Base-by-base conservation (phyloP, 176 grass and related monocot species). In the Chloris gayana region DNA sequence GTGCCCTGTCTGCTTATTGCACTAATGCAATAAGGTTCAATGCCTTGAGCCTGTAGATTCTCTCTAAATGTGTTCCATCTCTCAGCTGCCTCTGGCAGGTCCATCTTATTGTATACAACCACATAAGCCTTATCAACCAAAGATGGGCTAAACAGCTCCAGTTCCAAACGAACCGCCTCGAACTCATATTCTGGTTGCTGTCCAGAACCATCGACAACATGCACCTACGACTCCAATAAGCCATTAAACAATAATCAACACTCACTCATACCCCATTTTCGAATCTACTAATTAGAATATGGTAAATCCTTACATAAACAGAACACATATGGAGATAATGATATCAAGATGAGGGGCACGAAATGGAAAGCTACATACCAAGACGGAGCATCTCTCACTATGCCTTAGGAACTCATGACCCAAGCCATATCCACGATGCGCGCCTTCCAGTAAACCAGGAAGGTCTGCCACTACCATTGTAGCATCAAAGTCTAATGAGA, bases 391-490 rank as follows among this genome's bases (percentile, higher is more conserved):
- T 85, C 95, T 85, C 80, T 98, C 95, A 69, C 92, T 91, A 69
- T 98, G 95, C 58, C 92, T 91, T 65, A 98, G 79, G 89, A 98
- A 98, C 75, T 98, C 95, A 69, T 94, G 92, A 24, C 95, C 95
- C 77, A 98, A 87, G 79, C 95, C 95, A 69, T 94, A 98, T 51
- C 95, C 95, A 57, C 90, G 83, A 72, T 98, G 92, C 42, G 95
- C 95, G 38, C 95, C 95, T 94, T 98, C 95, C 78, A 98, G 82
- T 32, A 98, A 87, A 18, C 95, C 95, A 78, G 95, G 95, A 75
- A 98, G 92, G 73, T 98, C 95, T 27, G 95, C 95, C 66, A 94
- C 95, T 64, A 94, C 88, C 92, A 98, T 98, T 32, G 92, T 94
- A 67, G 90, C 92, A 92, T 94, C 92, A 85, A 93, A 94, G 71